Percentiles rank a stretch among this genome's conserved stretches.
These are phyloP conservation scores for Lathyrus tuberosus DNA, from an alignment of 306 rosid genomes.

Conservation along the genomic window DNA sequence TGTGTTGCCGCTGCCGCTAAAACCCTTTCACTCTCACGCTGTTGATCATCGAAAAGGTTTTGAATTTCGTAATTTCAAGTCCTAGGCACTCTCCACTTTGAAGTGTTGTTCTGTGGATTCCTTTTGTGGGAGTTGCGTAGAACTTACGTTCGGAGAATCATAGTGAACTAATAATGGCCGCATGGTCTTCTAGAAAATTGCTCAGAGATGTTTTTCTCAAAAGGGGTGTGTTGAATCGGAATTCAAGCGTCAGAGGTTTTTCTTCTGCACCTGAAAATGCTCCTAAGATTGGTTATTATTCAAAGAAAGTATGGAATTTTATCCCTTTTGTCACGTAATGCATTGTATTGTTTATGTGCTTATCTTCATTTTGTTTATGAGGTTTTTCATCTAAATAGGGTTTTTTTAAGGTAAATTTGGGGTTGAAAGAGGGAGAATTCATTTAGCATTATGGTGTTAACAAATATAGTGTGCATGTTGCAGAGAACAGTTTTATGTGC, in stretches of 20 bases:
- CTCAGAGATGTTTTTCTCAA: constrained; percentile 47
- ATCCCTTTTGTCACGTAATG: constrained; percentile 4
- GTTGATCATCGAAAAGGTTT: neutral
- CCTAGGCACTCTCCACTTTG: neutral
- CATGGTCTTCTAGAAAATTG: constrained; percentile 64
- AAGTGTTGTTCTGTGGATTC: constrained; percentile 20
- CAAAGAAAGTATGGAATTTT: constrained; percentile 71
- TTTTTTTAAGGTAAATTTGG: neutral
- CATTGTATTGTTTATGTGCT: constrained; percentile 13
- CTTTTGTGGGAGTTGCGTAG: constrained; percentile 31
- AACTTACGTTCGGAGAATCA: constrained; percentile 27
- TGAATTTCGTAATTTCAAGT: neutral
- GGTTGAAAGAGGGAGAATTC: constrained; percentile 18
- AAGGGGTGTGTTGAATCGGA: constrained; percentile 44
- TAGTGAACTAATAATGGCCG: constrained; percentile 60
- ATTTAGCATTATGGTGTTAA: constrained; percentile 22
- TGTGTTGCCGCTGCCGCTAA: neutral
- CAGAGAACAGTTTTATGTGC: neutral
- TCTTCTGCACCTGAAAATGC: constrained; percentile 63
- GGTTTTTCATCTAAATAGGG: neutral
- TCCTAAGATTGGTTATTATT: constrained; percentile 68
- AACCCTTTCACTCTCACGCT: neutral
- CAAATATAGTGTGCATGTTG: neutral
- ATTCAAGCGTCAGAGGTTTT: constrained; percentile 51
- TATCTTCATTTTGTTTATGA: neutral